Percentiles rank a stretch among this genome's conserved stretches.
phyloP scores from a whole-genome alignment of 805 yeast species.

The Suhomyces pyralidae region DNA sequence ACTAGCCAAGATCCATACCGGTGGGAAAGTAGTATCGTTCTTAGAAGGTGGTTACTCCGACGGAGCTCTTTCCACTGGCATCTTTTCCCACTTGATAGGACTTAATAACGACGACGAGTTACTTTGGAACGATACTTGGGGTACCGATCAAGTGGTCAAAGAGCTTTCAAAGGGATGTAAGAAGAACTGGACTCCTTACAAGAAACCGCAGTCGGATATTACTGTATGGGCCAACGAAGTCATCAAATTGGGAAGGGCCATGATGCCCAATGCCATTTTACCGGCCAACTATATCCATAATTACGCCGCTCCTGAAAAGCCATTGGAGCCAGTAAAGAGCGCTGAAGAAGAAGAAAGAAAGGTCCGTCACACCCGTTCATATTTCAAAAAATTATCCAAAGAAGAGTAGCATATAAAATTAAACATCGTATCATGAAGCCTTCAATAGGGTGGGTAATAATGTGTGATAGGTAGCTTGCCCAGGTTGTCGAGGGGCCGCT shows the following conservation, averaged over 20 bases:
- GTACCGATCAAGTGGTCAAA: constrained; percentile 56
- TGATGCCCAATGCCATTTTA: constrained; percentile 53
- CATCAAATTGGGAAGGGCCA: constrained; percentile 56
- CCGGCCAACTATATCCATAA: constrained; percentile 36
- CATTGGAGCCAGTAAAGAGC: background rate
- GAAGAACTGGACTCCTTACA: constrained; percentile 59
- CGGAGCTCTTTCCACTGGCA: constrained; percentile 75
- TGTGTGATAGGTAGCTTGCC: no score
- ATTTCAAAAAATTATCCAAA: constrained; percentile 23
- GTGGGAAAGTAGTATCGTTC: constrained; percentile 63
- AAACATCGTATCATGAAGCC: no score
- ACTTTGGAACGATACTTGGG: constrained; percentile 65
- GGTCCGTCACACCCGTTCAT: constrained; percentile 38
- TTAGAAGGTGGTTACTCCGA: constrained; percentile 88
- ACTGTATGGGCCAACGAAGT: constrained; percentile 66
- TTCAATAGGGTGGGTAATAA: no score
- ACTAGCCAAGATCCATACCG: constrained; percentile 59
- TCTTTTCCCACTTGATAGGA: constrained; percentile 75
- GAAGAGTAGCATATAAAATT: background rate
- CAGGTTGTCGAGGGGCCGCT: background rate
- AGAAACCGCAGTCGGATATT: constrained; percentile 49
- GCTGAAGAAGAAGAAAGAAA: constrained; percentile 28
- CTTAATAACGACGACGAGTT: constrained; percentile 46
- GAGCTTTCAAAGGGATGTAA: constrained; percentile 69
- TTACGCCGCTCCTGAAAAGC: constrained; percentile 21